Evolutionary conservation across 495 filamentous ascomycete species (phyloP).

Genomic region (Lasiosphaeria miniovina): DNA sequence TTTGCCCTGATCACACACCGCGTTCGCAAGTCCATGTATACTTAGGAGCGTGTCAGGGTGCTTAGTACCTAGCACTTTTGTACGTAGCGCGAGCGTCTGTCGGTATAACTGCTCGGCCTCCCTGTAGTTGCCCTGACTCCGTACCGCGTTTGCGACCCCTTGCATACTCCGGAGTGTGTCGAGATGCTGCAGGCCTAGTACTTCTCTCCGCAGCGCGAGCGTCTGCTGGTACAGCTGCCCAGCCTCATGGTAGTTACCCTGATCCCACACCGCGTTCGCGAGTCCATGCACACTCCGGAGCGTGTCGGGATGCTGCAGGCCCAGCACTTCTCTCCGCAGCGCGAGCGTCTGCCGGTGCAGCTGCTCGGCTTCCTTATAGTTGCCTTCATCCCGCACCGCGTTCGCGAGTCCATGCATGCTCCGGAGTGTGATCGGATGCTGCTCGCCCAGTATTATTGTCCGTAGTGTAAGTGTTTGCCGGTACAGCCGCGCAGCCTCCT

Average conservation of each 20-base stretch:
- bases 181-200: conserved; percentile 13
- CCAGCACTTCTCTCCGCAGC: conserved; percentile 5
- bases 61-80: conserved; percentile 9
- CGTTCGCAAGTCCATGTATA: neutral
- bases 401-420: too few species aligned
- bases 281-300: neutral
- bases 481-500: too few species aligned
- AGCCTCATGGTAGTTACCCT: conserved; percentile 7
- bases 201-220: conserved; percentile 5
- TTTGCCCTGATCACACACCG: conserved; percentile 14
- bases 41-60: conserved; percentile 8
- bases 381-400: too few species aligned
- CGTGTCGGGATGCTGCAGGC: conserved; percentile 5
- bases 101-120: conserved; percentile 19
- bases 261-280: too few species aligned
- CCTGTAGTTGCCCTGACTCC: conserved; percentile 17
- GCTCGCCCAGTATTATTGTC: neutral
- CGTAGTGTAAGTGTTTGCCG: too few species aligned
- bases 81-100: conserved; percentile 8
- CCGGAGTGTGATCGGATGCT: conserved; percentile 12
- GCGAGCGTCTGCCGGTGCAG: conserved; percentile 10
- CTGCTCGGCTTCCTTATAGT: too few species aligned
- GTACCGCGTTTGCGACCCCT: conserved; percentile 13
- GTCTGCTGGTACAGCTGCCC: conserved; percentile 17
- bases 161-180: conserved; percentile 16